phyloP scores from a whole-genome alignment of 768 basidiomycete genomes.

The Cystobasidium onofrii region DNA sequence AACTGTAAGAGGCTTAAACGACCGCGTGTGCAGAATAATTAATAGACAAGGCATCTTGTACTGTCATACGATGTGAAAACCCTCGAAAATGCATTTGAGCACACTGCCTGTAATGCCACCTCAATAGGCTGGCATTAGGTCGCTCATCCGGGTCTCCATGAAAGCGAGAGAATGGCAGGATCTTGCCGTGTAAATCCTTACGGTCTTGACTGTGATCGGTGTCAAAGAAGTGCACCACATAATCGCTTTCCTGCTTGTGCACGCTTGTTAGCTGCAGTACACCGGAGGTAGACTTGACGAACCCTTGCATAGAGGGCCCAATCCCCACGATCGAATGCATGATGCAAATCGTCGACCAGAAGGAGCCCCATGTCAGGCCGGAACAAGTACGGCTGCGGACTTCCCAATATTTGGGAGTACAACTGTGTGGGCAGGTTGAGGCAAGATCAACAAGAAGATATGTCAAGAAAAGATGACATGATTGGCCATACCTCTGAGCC shows the following conservation, averaged over 20 bases:
- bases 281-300: neutral
- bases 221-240: neutral
- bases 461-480: no score
- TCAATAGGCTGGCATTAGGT: neutral
- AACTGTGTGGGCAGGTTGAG: neutral
- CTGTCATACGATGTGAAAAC: neutral
- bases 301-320: neutral
- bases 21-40: no score
- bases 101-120: constrained; percentile 14
- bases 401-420: neutral
- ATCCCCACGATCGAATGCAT: neutral
- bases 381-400: neutral
- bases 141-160: neutral
- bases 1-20: no score
- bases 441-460: neutral
- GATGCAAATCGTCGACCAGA: neutral
- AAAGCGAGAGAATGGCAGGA: neutral
- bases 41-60: neutral
- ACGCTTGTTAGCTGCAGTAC: neutral
- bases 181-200: neutral
- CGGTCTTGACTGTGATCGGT: neutral
- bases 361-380: neutral
- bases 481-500: neutral
- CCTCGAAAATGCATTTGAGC: constrained; percentile 11
- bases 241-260: neutral